A percentile compares a stretch with the other conserved stretches of the same genome.
These are phyloP conservation scores for Tremella mesenterica DNA, from an alignment of 768 basidiomycete species.

Conservation along the genomic window DNA sequence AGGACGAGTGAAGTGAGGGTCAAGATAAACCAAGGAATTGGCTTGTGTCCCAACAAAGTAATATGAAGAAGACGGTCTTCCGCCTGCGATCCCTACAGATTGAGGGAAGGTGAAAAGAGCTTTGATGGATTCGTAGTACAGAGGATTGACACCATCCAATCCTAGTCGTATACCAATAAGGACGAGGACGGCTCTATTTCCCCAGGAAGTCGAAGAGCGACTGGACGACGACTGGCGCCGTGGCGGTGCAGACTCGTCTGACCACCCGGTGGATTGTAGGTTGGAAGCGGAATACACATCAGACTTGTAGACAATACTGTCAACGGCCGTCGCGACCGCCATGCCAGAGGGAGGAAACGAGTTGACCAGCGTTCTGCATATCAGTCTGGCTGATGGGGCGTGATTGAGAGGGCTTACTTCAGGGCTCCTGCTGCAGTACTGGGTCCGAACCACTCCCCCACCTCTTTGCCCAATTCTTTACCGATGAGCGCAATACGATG, in stretches of 20 bases:
- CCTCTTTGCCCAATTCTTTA: conserved; percentile 86
- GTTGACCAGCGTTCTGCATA: conserved; percentile 60
- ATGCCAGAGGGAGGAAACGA: conserved; percentile 71
- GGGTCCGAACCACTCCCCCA: conserved; percentile 97
- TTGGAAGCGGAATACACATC: conserved; percentile 74
- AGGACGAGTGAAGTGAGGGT: conserved; percentile 57
- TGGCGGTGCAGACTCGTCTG: not conserved
- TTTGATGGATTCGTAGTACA: conserved; percentile 82
- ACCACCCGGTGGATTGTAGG: conserved; percentile 22
- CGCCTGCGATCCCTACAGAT: conserved; percentile 92
- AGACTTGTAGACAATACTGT: conserved; percentile 70
- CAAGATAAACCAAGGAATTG: conserved; percentile 58
- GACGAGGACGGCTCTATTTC: conserved; percentile 71
- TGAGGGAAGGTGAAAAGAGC: conserved; percentile 85
- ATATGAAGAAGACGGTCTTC: conserved; percentile 91
- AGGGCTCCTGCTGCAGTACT: conserved; percentile 96
- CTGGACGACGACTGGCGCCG: conserved; percentile 4
- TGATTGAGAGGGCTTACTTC: conserved; percentile 52
- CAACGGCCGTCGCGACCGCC: conserved; percentile 71
- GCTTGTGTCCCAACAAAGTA: conserved; percentile 93
- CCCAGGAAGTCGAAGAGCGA: conserved; percentile 52
- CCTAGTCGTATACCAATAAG: conserved; percentile 80
- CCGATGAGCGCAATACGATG: conserved; percentile 94
- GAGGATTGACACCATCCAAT: conserved; percentile 85
- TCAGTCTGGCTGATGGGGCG: not conserved